phyloP scores from a whole-genome alignment of 257 asterid genomes.

The Fraxinus excelsior region DNA sequence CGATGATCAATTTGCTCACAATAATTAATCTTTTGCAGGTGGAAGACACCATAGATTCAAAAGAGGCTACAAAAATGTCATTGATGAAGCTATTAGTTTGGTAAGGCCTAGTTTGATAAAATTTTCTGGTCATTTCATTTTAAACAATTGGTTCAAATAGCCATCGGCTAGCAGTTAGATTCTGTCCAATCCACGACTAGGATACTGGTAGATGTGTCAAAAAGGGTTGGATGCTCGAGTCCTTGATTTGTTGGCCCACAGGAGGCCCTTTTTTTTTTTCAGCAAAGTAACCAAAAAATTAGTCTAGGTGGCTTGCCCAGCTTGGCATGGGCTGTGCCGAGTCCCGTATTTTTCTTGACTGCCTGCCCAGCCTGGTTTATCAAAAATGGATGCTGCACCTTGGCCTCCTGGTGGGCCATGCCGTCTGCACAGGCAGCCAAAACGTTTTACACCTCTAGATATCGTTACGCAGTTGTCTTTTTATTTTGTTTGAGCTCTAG shows the following conservation, averaged over 20 bases:
- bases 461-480: not conserved
- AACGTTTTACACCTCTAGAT: not conserved
- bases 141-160: not conserved
- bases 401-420: not conserved
- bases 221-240: not conserved
- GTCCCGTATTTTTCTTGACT: not conserved
- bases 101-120: conserved; percentile 40
- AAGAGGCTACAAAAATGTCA: conserved; percentile 99
- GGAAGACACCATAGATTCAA: conserved; percentile 95
- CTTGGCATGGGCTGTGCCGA: not conserved
- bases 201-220: not conserved
- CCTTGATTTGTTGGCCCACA: not conserved
- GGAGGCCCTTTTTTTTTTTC: not conserved
- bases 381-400: not conserved
- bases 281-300: not conserved
- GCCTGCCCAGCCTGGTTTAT: not conserved
- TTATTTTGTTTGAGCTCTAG: not conserved
- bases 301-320: not conserved
- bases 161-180: not conserved
- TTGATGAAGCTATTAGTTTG: conserved; percentile 96
- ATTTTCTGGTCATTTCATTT: conserved; percentile 16
- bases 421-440: not conserved
- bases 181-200: not conserved
- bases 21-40: conserved; percentile 50
- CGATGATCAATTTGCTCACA: conserved; percentile 25